A percentile compares a stretch with the other conserved stretches of the same genome.
Evolutionary conservation across 768 basidiomycete species (phyloP).

Genomic region (Podaxis mareebaensis): DNA sequence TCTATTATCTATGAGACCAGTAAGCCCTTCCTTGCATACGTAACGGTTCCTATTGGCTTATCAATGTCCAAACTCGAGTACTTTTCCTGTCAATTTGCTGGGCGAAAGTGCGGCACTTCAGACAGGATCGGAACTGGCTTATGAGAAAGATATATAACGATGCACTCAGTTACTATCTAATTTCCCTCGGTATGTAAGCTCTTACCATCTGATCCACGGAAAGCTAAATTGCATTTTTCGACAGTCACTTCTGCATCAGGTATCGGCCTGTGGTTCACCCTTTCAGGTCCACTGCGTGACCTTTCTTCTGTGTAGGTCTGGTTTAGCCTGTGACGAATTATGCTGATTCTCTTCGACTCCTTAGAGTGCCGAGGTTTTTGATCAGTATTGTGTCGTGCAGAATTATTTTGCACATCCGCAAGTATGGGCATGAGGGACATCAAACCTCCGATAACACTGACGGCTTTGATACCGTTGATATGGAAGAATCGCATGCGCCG

Average conservation of each 20-base stretch:
- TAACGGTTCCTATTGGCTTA: background rate
- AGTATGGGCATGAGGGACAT: constrained; percentile 1
- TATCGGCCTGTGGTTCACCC: background rate
- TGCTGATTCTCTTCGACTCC: background rate
- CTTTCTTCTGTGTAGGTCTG: background rate
- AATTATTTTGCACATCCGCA: constrained; percentile 3
- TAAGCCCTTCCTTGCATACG: background rate
- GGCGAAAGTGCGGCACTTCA: background rate
- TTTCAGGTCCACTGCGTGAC: background rate
- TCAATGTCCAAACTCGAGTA: background rate
- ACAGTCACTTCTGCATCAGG: background rate
- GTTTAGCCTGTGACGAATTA: background rate
- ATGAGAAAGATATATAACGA: constrained; percentile 7
- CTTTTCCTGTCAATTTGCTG: constrained; percentile 2
- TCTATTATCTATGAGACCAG: background rate
- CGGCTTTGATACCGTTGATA: background rate
- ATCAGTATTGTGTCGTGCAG: background rate
- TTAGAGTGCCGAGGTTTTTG: background rate
- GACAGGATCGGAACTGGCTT: background rate
- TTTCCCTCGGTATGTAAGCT: background rate
- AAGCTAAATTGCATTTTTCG: background rate
- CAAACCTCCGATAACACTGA: background rate
- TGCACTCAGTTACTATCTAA: background rate
- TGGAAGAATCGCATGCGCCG: background rate
- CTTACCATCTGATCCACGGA: background rate